A percentile compares a stretch with the other conserved stretches of the same genome.
These are phyloP conservation scores for Blepharisma stoltei DNA, from an alignment of 73 alveolate genomes.

Conservation along the genomic window DNA sequence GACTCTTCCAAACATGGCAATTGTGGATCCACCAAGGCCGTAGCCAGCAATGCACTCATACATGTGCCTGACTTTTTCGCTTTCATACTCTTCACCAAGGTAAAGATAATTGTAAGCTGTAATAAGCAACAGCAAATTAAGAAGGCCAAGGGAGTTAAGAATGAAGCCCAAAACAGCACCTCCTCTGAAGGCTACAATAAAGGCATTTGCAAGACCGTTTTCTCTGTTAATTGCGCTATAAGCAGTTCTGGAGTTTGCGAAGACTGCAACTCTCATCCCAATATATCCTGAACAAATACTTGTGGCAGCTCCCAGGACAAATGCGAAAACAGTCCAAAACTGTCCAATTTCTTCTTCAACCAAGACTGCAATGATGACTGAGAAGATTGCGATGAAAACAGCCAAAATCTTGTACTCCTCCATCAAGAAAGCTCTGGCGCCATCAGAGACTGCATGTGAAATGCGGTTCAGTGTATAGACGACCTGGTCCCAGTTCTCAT, in stretches of 20 bases:
- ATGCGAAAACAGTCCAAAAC: conserved; percentile 77
- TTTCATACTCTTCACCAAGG: conserved; percentile 47
- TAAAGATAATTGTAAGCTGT: conserved; percentile 58
- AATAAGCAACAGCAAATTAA: conserved; percentile 47
- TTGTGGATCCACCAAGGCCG: conserved; percentile 93
- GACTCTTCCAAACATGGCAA: conserved; percentile 94
- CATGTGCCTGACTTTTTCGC: conserved; percentile 41
- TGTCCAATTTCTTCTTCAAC: conserved; percentile 71
- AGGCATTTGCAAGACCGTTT: conserved; percentile 66
- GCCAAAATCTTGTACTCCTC: conserved; percentile 68
- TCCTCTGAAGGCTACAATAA: conserved; percentile 78
- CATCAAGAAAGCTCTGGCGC: conserved; percentile 79
- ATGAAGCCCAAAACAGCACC: conserved; percentile 80
- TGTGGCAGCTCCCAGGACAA: conserved; percentile 73
- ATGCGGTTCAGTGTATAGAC: neutral
- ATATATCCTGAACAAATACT: conserved; percentile 68
- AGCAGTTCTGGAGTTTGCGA: conserved; percentile 70
- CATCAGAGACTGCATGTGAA: conserved; percentile 31
- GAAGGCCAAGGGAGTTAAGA: conserved; percentile 64
- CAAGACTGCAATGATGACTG: conserved; percentile 51
- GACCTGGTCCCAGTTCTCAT: conserved; percentile 5
- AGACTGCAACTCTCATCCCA: conserved; percentile 86
- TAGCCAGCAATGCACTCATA: conserved; percentile 85
- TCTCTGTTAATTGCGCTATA: conserved; percentile 45
- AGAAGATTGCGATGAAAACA: conserved; percentile 57